Percentiles rank a stretch among this genome's conserved stretches.
These are phyloP conservation scores for Panus rudis DNA, from an alignment of 768 basidiomycete genomes.

Conservation along the genomic window DNA sequence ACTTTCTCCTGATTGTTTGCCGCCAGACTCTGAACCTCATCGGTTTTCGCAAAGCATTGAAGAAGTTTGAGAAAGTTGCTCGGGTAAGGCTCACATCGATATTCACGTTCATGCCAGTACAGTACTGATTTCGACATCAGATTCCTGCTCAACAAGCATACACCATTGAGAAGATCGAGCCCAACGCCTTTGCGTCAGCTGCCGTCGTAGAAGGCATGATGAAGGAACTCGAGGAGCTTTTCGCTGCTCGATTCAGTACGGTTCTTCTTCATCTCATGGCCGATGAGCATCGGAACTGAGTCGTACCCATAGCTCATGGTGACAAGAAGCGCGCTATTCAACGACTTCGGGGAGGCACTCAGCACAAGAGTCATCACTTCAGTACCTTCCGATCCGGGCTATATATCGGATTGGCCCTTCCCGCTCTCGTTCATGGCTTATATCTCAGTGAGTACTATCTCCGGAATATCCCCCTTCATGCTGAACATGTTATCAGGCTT, in stretches of 20 bases:
- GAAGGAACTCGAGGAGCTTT: slow-evolving; percentile 69
- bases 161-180: slow-evolving; percentile 72
- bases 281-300: background rate
- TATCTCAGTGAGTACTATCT: slow-evolving; percentile 44
- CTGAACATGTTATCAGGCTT: slow-evolving; percentile 37
- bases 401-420: slow-evolving; percentile 63
- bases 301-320: slow-evolving; percentile 40
- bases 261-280: slow-evolving; percentile 5
- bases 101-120: background rate
- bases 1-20: background rate
- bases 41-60: slow-evolving; percentile 81
- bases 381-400: slow-evolving; percentile 72
- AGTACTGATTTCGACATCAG: slow-evolving; percentile 24
- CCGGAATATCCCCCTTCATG: background rate
- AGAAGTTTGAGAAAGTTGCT: slow-evolving; percentile 80
- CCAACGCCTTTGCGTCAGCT: slow-evolving; percentile 60
- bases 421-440: slow-evolving; percentile 59
- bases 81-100: slow-evolving; percentile 39
- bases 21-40: slow-evolving; percentile 75
- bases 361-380: slow-evolving; percentile 54
- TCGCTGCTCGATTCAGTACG: slow-evolving; percentile 71
- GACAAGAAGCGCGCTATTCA: slow-evolving; percentile 72
- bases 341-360: slow-evolving; percentile 49
- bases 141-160: slow-evolving; percentile 70
- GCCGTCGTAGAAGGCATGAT: slow-evolving; percentile 58